These are phyloP conservation scores for Diversispora epigaea DNA, from an alignment of 192 early-diverging fungal species.

Conservation along the genomic window DNA sequence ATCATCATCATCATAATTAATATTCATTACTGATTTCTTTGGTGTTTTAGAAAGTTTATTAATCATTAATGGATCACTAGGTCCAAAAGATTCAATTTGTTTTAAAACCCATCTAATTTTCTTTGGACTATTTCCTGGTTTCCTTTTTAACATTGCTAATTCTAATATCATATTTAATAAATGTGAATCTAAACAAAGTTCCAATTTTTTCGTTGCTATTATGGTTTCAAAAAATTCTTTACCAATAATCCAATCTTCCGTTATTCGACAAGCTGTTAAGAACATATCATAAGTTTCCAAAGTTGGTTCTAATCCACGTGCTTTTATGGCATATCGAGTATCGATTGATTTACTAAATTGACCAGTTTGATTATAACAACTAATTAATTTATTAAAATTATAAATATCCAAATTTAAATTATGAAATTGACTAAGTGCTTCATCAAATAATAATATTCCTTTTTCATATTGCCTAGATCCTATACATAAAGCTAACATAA, in stretches of 20 bases:
- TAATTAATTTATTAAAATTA: slow-evolving; percentile 20
- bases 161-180: slow-evolving; percentile 19
- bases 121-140: not conserved
- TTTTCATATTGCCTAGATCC: not conserved
- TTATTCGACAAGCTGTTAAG: not conserved
- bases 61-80: not conserved
- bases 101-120: not conserved
- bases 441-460: slow-evolving; percentile 10
- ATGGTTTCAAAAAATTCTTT: not conserved
- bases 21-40: not conserved
- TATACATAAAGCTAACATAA: not conserved
- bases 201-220: not conserved
- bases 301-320: not conserved
- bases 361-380: not conserved
- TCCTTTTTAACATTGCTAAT: not conserved
- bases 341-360: not conserved
- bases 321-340: not conserved
- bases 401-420: slow-evolving; percentile 7
- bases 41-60: not conserved
- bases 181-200: not conserved
- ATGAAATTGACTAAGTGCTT: slow-evolving; percentile 4
- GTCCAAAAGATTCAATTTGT: not conserved
- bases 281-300: slow-evolving; percentile 10
- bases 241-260: not conserved
- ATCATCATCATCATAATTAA: too few relatives aligned